Evolutionary conservation across 2,329 filamentous ascomycete genomes (phyloP).

Genomic region (Aschersonia sp.): DNA sequence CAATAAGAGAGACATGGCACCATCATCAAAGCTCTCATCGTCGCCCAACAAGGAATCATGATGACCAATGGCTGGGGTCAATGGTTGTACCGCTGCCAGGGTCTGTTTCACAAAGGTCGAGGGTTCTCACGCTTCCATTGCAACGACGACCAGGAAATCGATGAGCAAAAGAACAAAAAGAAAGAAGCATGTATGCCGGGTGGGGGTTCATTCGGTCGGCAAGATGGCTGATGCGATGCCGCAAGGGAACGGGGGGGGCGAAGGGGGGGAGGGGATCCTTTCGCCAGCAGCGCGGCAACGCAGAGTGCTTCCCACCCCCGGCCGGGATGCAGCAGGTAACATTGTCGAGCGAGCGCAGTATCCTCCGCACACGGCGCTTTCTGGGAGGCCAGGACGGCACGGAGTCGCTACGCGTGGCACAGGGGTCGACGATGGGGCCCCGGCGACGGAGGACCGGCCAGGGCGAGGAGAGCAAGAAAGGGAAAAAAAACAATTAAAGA

Average conservation of each 20-base stretch:
- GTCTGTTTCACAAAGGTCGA: slow-evolving; percentile 2
- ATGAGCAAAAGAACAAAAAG: background rate
- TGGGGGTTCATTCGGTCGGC: background rate
- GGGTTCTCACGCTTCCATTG: slow-evolving; percentile 1
- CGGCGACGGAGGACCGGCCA: background rate
- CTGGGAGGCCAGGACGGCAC: background rate
- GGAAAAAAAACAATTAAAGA: background rate
- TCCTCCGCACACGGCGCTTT: background rate
- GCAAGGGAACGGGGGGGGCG: background rate
- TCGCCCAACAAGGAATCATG: background rate
- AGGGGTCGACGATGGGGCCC: background rate
- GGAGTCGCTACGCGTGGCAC: background rate
- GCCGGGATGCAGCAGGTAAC: background rate
- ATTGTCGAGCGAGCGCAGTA: background rate
- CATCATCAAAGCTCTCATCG: background rate
- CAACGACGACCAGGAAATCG: background rate
- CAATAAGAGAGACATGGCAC: slow-evolving; percentile 1
- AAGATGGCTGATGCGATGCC: background rate
- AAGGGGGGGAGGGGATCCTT: background rate
- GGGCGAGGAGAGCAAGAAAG: background rate
- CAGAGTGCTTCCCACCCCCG: background rate
- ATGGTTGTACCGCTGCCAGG: background rate
- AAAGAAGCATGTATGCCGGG: no score
- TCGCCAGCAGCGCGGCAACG: background rate
- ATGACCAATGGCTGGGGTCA: background rate